Conservation (phyloP, 2,329 filamentous ascomycete species). For the Aspergillaceae sp. region DNA sequence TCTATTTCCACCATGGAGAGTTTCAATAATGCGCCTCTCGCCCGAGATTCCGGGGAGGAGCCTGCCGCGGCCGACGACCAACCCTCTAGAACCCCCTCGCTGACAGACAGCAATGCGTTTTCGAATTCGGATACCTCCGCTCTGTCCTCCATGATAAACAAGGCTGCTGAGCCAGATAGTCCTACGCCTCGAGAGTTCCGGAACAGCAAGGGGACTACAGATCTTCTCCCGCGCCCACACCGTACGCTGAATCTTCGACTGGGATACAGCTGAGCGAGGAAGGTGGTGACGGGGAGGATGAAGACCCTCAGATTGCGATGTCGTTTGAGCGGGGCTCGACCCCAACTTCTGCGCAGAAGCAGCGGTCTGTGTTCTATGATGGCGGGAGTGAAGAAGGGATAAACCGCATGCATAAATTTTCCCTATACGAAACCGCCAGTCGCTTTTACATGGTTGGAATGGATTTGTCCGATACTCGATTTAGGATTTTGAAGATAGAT, state of each 20-base stretch:
- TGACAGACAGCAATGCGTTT: slow-evolving; percentile 8
- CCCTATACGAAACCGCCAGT: slow-evolving; percentile 89
- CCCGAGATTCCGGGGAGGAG: slow-evolving; percentile 17
- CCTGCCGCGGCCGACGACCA: slow-evolving; percentile 12
- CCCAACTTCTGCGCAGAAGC: slow-evolving; percentile 30
- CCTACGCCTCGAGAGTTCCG: slow-evolving; percentile 3
- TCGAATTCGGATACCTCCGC: slow-evolving; percentile 7
- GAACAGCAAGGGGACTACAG: slow-evolving; percentile 9
- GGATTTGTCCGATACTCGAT: slow-evolving; percentile 79
- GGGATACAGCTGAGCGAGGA: slow-evolving; percentile 24
- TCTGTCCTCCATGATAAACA: slow-evolving; percentile 7
- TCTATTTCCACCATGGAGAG: slow-evolving; percentile 25
- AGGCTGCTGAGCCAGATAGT: slow-evolving; percentile 8
- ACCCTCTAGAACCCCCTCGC: slow-evolving; percentile 13
- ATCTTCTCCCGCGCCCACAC: slow-evolving; percentile 9
- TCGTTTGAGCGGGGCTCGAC: slow-evolving; percentile 38
- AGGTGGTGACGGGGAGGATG: slow-evolving; percentile 35
- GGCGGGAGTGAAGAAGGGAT: slow-evolving; percentile 39
- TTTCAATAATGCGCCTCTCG: slow-evolving; percentile 28
- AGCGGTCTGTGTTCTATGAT: slow-evolving; percentile 26
- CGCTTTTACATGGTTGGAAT: slow-evolving; percentile 91
- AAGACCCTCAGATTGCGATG: slow-evolving; percentile 36
- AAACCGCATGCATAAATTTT: slow-evolving; percentile 83
- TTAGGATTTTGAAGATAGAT: slow-evolving; percentile 90
- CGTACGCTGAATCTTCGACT: slow-evolving; percentile 23